A percentile compares a stretch with the other conserved stretches of the same genome.
Conservation (phyloP, 1,139 yeast genomes). For the Taphrina sp. region DNA sequence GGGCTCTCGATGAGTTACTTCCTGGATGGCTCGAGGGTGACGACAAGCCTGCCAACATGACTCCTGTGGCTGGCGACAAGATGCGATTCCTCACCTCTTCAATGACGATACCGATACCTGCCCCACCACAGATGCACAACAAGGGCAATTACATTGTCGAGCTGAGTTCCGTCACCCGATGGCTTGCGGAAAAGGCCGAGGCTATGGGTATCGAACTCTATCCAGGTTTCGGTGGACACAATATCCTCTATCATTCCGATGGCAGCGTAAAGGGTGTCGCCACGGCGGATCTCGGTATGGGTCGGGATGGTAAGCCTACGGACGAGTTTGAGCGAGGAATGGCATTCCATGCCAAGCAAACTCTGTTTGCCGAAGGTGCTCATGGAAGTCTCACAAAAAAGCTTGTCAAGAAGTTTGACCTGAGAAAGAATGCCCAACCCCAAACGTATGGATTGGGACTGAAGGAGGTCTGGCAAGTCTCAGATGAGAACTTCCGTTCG, state of each 20-base stretch:
- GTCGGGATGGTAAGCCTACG: conserved; percentile 70
- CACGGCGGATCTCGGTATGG: conserved; percentile 85
- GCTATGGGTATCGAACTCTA: conserved; percentile 90
- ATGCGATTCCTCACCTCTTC: conserved; percentile 66
- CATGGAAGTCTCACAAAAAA: conserved; percentile 89
- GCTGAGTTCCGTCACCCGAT: conserved; percentile 73
- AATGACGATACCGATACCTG: conserved; percentile 69
- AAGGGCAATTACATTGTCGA: conserved; percentile 82
- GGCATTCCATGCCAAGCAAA: conserved; percentile 88
- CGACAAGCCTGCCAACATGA: conserved; percentile 66
- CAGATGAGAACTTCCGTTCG: conserved; percentile 70
- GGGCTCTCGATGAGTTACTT: conserved; percentile 77
- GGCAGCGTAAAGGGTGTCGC: conserved; percentile 80
- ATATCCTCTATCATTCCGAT: conserved; percentile 63
- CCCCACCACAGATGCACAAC: conserved; percentile 88
- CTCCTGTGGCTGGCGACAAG: conserved; percentile 70
- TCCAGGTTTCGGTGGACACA: conserved; percentile 88
- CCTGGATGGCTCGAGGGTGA: conserved; percentile 57
- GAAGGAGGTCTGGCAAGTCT: conserved; percentile 97
- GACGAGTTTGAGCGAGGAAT: conserved; percentile 86
- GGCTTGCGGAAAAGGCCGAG: conserved; percentile 85
- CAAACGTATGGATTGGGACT: conserved; percentile 95
- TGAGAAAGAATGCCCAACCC: conserved; percentile 64
- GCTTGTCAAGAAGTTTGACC: conserved; percentile 62
- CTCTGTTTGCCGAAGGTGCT: conserved; percentile 93